A percentile compares a stretch with the other conserved stretches of the same genome.
Conservation (phyloP, 2,329 filamentous ascomycete genomes). For the Claviceps cyperi region DNA sequence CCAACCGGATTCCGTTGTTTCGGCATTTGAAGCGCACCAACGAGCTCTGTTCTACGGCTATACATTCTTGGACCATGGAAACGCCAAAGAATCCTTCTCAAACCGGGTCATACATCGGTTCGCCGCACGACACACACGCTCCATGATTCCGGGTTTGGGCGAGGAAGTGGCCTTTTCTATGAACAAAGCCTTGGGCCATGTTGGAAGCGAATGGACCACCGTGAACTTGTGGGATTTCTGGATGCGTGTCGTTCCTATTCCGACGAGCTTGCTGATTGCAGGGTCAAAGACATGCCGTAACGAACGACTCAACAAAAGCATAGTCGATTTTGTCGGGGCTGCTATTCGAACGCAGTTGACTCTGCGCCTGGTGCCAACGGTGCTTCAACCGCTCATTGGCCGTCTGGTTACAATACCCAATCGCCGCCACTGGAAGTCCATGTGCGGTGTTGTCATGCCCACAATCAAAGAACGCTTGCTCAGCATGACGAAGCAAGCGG, state of each 20-base stretch:
- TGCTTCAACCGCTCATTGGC: slow-evolving; percentile 35
- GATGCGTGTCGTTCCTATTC: slow-evolving; percentile 25
- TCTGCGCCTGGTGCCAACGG: slow-evolving; percentile 30
- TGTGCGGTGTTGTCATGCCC: slow-evolving; percentile 24
- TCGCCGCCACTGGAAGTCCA: slow-evolving; percentile 32
- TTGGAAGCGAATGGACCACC: slow-evolving; percentile 21
- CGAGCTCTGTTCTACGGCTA: slow-evolving; percentile 23
- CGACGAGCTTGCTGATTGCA: slow-evolving; percentile 30
- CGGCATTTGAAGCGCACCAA: slow-evolving; percentile 26
- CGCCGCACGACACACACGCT: slow-evolving; percentile 25
- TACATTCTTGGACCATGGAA: slow-evolving; percentile 25
- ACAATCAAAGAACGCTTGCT: slow-evolving; percentile 34
- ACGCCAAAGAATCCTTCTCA: slow-evolving; percentile 24
- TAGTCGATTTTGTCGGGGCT: slow-evolving; percentile 34
- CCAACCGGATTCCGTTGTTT: slow-evolving; percentile 29
- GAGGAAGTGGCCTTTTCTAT: slow-evolving; percentile 24
- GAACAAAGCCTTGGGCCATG: slow-evolving; percentile 20
- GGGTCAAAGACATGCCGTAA: slow-evolving; percentile 26
- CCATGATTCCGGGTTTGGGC: slow-evolving; percentile 25
- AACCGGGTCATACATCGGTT: slow-evolving; percentile 29
- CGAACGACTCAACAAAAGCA: slow-evolving; percentile 28
- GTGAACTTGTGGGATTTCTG: slow-evolving; percentile 31
- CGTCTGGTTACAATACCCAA: slow-evolving; percentile 29
- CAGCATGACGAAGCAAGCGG: slow-evolving; percentile 27
- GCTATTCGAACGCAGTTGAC: slow-evolving; percentile 31